Percentiles rank a stretch among this genome's conserved stretches.
Conservation (phyloP, 257 asterid genomes). For the Haberlea rhodopensis region DNA sequence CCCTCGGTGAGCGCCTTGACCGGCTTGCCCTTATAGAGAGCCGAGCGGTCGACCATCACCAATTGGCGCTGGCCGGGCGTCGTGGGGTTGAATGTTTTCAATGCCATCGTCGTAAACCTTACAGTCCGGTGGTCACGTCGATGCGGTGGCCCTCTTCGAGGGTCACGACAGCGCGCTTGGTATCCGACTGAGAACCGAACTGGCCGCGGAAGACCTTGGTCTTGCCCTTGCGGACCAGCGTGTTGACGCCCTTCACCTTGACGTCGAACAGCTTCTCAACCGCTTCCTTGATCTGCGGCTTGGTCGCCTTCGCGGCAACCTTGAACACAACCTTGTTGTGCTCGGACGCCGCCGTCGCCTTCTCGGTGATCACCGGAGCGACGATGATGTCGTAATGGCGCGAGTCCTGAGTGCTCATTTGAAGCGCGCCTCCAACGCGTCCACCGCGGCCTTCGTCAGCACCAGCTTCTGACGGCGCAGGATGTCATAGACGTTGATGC, state of each 20-base stretch:
- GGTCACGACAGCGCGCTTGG: neutral
- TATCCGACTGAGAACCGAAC: neutral
- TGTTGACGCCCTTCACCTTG: neutral
- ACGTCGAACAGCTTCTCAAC: neutral
- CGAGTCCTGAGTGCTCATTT: neutral
- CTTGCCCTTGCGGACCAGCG: neutral
- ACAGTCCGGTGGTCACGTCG: neutral
- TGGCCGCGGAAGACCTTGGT: neutral
- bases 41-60: neutral
- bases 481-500: neutral
- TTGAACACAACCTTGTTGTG: too few relatives aligned
- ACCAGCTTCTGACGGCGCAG: neutral
- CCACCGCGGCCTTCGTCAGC: neutral
- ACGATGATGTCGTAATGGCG: too few relatives aligned
- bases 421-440: neutral
- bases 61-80: neutral
- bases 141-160: neutral
- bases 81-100: neutral
- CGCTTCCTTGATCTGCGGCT: neutral
- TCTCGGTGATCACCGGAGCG: too few relatives aligned
- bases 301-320: neutral
- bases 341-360: too few relatives aligned
- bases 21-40: neutral
- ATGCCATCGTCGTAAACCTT: neutral
- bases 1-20: neutral